Conservation (phyloP, 345 rosid genomes). For the Syzygium grande region DNA sequence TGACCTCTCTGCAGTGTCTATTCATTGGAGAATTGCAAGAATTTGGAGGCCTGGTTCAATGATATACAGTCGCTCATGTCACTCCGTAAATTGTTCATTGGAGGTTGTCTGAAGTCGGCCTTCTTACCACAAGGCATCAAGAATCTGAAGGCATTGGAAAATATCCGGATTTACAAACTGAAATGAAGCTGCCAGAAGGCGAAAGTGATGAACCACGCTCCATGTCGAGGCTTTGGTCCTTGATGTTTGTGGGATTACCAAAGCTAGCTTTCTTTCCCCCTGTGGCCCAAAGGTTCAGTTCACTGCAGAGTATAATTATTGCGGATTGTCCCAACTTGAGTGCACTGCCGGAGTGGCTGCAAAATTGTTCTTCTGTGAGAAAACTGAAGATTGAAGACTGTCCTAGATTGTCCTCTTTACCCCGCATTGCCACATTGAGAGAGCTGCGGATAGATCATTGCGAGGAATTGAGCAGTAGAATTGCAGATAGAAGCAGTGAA, state of each 20-base stretch:
- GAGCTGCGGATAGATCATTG: conserved; percentile 4
- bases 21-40: background rate
- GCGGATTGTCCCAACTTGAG: conserved; percentile 4
- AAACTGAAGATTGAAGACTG: conserved; percentile 3
- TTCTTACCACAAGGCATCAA: conserved; percentile 6
- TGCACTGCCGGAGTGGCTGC: conserved; percentile 2
- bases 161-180: background rate
- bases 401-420: background rate
- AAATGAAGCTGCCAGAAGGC: conserved; percentile 3
- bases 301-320: background rate
- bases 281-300: conserved; percentile 11
- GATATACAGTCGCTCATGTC: background rate
- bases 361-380: background rate
- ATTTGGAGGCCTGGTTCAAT: conserved; percentile 7
- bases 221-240: background rate
- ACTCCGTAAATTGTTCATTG: conserved; percentile 4
- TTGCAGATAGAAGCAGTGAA: conserved; percentile 4
- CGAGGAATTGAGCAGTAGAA: background rate
- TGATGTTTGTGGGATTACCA: conserved; percentile 1
- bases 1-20: conserved; percentile 7
- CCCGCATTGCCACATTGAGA: conserved; percentile 1
- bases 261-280: conserved; percentile 5
- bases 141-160: conserved; percentile 4
- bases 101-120: background rate
- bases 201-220: background rate